phyloP scores from a whole-genome alignment of 345 rosid species.

The Brassica juncea region DNA sequence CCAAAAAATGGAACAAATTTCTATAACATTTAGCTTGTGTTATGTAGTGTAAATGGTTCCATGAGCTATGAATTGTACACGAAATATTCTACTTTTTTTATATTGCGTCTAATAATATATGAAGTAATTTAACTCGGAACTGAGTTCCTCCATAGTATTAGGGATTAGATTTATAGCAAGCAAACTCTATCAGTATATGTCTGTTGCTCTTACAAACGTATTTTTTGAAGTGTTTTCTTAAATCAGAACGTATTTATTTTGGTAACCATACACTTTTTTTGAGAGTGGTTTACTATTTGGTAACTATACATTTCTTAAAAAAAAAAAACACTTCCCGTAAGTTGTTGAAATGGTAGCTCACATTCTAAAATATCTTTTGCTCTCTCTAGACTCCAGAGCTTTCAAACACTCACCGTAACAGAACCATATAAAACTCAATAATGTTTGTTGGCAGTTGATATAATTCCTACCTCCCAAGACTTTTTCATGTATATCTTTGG shows the following conservation, averaged over 20 bases:
- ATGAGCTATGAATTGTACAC: not conserved
- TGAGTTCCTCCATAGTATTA: not conserved
- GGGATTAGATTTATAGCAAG: not conserved
- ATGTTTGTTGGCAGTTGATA: slow-evolving; percentile 31
- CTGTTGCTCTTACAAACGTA: not conserved
- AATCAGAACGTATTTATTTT: not conserved
- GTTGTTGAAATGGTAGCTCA: slow-evolving; percentile 32
- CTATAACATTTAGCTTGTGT: not conserved
- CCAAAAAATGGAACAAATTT: not conserved
- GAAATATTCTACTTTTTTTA: not conserved
- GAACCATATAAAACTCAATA: not conserved
- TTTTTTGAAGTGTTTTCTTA: not conserved
- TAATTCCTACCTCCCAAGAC: slow-evolving; percentile 19
- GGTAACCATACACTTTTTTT: not conserved
- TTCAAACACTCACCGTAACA: slow-evolving; percentile 3
- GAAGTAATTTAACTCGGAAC: not conserved
- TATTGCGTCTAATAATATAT: not conserved
- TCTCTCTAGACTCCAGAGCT: slow-evolving; percentile 10
- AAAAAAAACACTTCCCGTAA: slow-evolving; percentile 16
- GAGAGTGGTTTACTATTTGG: too few species aligned
- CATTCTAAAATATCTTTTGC: not conserved
- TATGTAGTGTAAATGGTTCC: not conserved
- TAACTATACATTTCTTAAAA: not conserved
- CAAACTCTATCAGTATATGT: not conserved
- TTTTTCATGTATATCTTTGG: slow-evolving; percentile 24